Conservation (phyloP, 768 basidiomycete species). For the Boletus sp. region DNA sequence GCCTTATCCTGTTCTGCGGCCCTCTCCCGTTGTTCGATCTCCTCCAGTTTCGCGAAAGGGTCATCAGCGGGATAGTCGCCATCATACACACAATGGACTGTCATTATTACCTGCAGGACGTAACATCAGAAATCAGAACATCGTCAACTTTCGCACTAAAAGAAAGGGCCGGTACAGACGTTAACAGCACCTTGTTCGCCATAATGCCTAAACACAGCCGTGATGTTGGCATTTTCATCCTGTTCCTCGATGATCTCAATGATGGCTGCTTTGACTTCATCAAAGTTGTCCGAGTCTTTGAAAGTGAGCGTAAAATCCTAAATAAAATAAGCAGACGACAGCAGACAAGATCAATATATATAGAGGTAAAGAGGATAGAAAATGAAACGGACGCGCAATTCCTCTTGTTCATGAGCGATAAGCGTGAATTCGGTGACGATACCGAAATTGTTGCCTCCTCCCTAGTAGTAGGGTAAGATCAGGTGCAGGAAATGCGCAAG, state of each 20-base stretch:
- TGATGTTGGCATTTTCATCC: constrained; percentile 9
- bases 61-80: background rate
- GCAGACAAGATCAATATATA: background rate
- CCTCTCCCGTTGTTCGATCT: background rate
- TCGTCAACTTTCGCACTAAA: background rate
- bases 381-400: background rate
- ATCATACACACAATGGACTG: constrained; percentile 5
- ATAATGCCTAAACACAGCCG: constrained; percentile 5
- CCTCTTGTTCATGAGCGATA: constrained; percentile 19
- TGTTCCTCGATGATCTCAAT: background rate
- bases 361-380: background rate
- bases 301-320: constrained; percentile 1
- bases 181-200: background rate
- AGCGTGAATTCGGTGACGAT: constrained; percentile 15
- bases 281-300: background rate
- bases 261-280: constrained; percentile 10
- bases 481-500: background rate
- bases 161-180: background rate
- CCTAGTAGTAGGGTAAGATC: constrained; percentile 8
- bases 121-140: no score
- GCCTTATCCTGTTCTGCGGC: no score
- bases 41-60: background rate
- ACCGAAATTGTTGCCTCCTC: constrained; percentile 29
- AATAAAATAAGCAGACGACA: background rate
- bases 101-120: background rate